Base-by-base conservation (phyloP, 495 filamentous ascomycete genomes). In the Talaromyces trachyspermus region DNA sequence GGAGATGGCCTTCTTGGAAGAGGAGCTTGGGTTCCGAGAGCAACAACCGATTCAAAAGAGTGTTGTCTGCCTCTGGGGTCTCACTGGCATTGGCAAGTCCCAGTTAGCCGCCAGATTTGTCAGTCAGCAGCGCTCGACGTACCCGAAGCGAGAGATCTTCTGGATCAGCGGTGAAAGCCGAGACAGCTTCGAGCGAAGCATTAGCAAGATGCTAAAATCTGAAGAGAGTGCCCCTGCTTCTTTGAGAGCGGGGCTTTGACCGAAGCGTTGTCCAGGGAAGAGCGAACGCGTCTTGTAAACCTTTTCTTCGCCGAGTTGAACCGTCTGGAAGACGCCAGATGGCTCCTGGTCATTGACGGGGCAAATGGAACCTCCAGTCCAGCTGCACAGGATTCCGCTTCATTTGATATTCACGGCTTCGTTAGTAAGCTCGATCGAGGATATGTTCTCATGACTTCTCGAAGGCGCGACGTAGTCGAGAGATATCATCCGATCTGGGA, bases 111-210 rank as follows among this genome's bases (percentile, higher is more conserved):
- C 37, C 9, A 17, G 11, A 10, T 40, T 17, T 22, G 37, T 40
- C 10, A 3, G 17, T 1, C 14, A 5, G 17, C 37, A 40, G 17
- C 37, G 9, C 11, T 2, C 14, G 1, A 40, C 1, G 10, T 10
- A 40, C 19, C 37, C 37, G 17, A 17, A 40, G 37, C 14, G 37
- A 9, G 19, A 17, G 37, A 40, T 40, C 37, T 40, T 40, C 37
- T 40, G 37, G 37, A 5, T 40, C 14, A 40, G 18, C 18, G 37
- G 37, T 17, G 37, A 40, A 2, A 22, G 37, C 37, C 14, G 17
- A 17, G 37, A 40, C 9, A 22, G 19, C 4, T 40, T 40, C 37
- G 37, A 40, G 37, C 14, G 19, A 22, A 40, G 37, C 19, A 17
- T 40, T 40, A 17, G 11, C 19, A 17, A 17, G 2, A 40, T 40